Conservation (phyloP, 805 yeast genomes). For the Wickerhamomyces canadensis region DNA sequence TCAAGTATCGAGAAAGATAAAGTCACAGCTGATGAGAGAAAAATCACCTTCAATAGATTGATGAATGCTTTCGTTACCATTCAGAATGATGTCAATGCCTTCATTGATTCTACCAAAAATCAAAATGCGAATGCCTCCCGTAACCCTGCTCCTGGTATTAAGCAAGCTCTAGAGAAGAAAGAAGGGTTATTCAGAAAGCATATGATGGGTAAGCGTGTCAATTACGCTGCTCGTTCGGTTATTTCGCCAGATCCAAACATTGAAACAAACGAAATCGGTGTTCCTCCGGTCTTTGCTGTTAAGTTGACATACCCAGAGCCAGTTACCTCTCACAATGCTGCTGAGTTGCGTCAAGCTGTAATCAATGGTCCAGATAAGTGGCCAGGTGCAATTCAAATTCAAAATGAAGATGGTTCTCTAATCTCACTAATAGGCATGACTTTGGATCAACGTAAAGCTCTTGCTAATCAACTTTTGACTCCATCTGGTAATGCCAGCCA, state of each 20-base stretch:
- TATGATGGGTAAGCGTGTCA: constrained; percentile 99
- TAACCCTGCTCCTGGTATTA: constrained; percentile 85
- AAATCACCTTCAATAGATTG: constrained; percentile 74
- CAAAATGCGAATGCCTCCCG: constrained; percentile 63
- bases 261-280: constrained; percentile 97
- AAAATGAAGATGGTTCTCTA: constrained; percentile 88
- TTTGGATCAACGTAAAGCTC: constrained; percentile 86
- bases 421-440: constrained; percentile 85
- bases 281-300: constrained; percentile 96
- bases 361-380: constrained; percentile 96
- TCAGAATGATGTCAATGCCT: constrained; percentile 92
- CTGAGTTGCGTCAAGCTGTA: constrained; percentile 89
- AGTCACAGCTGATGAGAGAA: constrained; percentile 64
- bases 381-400: constrained; percentile 98
- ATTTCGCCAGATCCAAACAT: constrained; percentile 98
- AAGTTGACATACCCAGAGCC: constrained; percentile 98
- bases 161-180: constrained; percentile 96
- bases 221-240: constrained; percentile 97
- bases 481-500: constrained; percentile 57
- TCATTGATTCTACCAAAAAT: constrained; percentile 86
- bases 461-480: constrained; percentile 91
- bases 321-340: constrained; percentile 85
- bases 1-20: constrained; percentile 53
- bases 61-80: constrained; percentile 95
- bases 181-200: constrained; percentile 98